These are phyloP conservation scores for Grosmannia clavigera DNA, from an alignment of 2,329 filamentous ascomycete genomes.

Conservation along the genomic window DNA sequence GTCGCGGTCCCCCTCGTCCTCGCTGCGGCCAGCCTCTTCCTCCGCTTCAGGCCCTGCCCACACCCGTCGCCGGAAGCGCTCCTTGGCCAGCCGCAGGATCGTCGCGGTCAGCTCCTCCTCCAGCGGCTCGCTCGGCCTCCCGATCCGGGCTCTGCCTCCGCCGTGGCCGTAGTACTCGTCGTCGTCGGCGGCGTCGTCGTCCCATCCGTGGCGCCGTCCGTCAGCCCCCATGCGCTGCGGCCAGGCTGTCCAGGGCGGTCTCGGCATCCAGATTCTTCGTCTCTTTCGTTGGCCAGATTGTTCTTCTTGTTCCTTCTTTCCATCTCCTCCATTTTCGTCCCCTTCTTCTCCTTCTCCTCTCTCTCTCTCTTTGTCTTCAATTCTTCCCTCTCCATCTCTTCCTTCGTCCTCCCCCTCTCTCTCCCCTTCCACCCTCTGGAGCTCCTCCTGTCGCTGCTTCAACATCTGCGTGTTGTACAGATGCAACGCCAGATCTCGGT, in stretches of 20 bases:
- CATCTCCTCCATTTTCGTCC: background rate
- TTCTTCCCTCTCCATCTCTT: constrained; percentile 1
- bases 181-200: constrained; percentile 20
- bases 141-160: constrained; percentile 21
- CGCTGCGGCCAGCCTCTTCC: too few species aligned
- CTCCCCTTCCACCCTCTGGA: constrained; percentile 3
- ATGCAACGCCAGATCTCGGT: constrained; percentile 60
- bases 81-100: constrained; percentile 55
- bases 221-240: constrained; percentile 36
- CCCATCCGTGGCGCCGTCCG: background rate
- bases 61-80: constrained; percentile 33
- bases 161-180: constrained; percentile 18
- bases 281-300: background rate
- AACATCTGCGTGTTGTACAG: constrained; percentile 67
- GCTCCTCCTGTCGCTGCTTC: constrained; percentile 30
- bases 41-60: background rate
- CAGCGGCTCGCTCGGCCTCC: constrained; percentile 25
- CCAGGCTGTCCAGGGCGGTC: constrained; percentile 72
- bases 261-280: constrained; percentile 30
- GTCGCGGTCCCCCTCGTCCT: background rate
- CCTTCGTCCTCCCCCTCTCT: background rate
- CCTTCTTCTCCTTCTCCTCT: constrained; percentile 13
- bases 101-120: constrained; percentile 58
- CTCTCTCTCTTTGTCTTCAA: constrained; percentile 11
- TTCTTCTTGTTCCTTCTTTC: background rate